Base-by-base conservation (phyloP, 352 stramenopile species). In the Aphanomyces stellatus region DNA sequence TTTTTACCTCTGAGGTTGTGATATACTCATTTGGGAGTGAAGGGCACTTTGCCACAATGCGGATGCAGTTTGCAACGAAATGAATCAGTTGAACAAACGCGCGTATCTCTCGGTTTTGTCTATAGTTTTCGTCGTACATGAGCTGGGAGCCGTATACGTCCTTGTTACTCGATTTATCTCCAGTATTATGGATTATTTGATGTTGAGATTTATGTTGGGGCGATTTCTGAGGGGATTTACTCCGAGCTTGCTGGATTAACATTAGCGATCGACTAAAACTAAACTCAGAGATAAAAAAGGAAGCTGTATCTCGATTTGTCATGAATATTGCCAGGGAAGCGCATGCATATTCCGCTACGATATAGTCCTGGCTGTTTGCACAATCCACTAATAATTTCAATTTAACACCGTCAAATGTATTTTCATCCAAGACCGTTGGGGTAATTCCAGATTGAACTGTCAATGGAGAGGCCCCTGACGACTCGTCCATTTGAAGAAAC, bases 401-500 rank as follows among this genome's bases (percentile, higher is more conserved):
- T 33, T 67, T 67, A n/a, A 22, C 42, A n/a, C n/a, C n/a, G n/a
- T n/a, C n/a, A n/a, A n/a, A n/a, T n/a, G n/a, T n/a, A n/a, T n/a
- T n/a, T 19, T 24, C 8, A 42, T 57, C 41, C n/a, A 67, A 41
- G 3, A 30, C 3, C n/a, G 4, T 11, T 1, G 42, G 46, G 15
- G 13, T 56, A 2, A 30, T 33, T 42, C 13, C 60, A 4, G 27
- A 25, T n/a, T 64, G 25, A 31, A 40, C 22, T 31, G 27, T 27
- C 51, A n/a, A 17, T n/a, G 30, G 35, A 6, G 41, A 22, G 8
- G 56, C 41, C 4, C 8, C 5, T 8, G 8, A 19, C 1, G 24
- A 1, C 2, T 59, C 60, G 22, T 57, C 60, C n/a, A n/a, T n/a
- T 24, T 67, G 25, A 30, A 67, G 49, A 57, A 67, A 67, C 46